Conservation (phyloP, 345 rosid species). For the Lepidium sativum region DNA sequence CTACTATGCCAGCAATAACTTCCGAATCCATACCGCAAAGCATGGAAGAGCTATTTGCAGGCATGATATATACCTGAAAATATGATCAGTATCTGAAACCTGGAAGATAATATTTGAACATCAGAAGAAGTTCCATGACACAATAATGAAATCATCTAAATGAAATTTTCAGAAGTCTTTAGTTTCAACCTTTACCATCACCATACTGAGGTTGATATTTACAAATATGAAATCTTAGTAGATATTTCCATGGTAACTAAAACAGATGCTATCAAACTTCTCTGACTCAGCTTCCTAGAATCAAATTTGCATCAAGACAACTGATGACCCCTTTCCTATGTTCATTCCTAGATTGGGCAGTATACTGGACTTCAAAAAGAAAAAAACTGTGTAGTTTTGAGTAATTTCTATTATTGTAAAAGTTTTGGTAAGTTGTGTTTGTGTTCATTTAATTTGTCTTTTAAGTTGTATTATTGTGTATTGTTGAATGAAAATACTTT, state of each 20-base stretch:
- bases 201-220: not conserved
- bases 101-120: conserved; percentile 25
- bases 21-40: conserved; percentile 46
- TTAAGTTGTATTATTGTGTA: too few species aligned
- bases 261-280: not conserved
- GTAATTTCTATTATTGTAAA: too few species aligned
- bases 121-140: not conserved
- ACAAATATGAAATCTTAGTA: not conserved
- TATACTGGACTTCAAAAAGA: not conserved
- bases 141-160: not conserved
- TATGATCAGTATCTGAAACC: conserved; percentile 83
- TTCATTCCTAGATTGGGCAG: not conserved
- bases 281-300: not conserved
- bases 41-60: conserved; percentile 78
- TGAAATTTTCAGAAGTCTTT: not conserved
- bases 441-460: too few species aligned
- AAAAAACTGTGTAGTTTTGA: too few species aligned
- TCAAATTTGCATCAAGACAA: conserved; percentile 6
- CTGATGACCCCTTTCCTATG: not conserved
- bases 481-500: too few species aligned
- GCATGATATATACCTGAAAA: conserved; percentile 80
- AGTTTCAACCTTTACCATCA: not conserved
- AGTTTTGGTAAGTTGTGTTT: too few species aligned
- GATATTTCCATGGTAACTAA: not conserved
- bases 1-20: not conserved